Base-by-base conservation (phyloP, 805 yeast genomes). In the Scheffersomyces amazonensis region DNA sequence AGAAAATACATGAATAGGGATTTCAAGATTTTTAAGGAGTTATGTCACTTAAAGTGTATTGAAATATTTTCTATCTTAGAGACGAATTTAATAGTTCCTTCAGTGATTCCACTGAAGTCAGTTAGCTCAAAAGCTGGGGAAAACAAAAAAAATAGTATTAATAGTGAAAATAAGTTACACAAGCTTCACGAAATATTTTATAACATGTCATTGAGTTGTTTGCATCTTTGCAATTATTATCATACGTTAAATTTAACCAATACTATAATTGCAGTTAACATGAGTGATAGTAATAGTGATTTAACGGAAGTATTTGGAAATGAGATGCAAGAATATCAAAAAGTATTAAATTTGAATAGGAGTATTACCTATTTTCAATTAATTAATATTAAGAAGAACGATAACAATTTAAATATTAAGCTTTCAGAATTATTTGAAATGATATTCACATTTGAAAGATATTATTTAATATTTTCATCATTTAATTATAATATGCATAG, bases 311-410 rank as follows among this genome's bases (percentile, higher is more conserved):
- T n/a, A n/a, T 44, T 39, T 34, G 48, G 48, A 3, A 42, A 43
- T 31, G 48, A 54, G 30, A 46, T 44, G 12, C 58, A 57, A 37
- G 60, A 60, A 29, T 64, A 62, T 37, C 66, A 62, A 28, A 60
- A 60, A 36, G 47, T 62, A 18, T 38, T 54, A 20, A 46, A 61
- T 42, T 46, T 62, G 19, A 43, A 58, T 27, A 50, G 56, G 30
- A 52, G 63, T n/a, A 52, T 64, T 17, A 51, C 64, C 8, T 60
- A 49, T 37, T 62, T 49, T 41, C 66, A 61, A 38, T 42, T 64
- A 21, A 57, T 64, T 15, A 52, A 58, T 37, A 35, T 57, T 21
- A 58, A 54, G 16, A 36, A 56, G 20, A 57, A 54, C 15, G 42
- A 53, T 22, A 48, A 51, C 18, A 53, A 54, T 25, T 50, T 44